A percentile compares a stretch with the other conserved stretches of the same genome.
Conservation (phyloP, 345 rosid genomes). For the Populus nigra region DNA sequence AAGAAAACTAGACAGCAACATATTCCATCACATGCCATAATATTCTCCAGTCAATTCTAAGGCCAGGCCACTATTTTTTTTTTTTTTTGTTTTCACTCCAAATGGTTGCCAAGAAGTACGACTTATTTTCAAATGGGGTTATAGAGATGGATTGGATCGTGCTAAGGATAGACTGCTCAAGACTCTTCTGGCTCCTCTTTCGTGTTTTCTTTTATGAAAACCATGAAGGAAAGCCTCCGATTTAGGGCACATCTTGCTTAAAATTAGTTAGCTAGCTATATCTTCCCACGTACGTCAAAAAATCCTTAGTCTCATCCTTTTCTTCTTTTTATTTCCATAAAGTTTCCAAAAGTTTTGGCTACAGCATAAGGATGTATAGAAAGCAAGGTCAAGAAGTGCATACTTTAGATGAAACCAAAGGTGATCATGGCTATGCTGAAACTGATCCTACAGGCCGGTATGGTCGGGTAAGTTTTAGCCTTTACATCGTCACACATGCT, state of each 20-base stretch:
- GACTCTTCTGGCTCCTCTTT: conserved; percentile 35
- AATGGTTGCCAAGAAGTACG: conserved; percentile 21
- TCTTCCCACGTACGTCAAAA: no score
- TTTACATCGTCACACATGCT: not conserved
- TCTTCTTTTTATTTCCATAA: not conserved
- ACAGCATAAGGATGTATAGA: conserved; percentile 22
- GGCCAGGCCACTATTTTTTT: not conserved
- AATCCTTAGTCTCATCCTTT: not conserved
- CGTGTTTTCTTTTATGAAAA: conserved; percentile 41
- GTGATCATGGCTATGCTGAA: conserved; percentile 25
- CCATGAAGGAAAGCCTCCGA: conserved; percentile 39
- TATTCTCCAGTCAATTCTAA: conserved; percentile 9
- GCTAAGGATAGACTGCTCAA: conserved; percentile 32
- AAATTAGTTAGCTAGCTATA: not conserved
- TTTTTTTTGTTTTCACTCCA: not conserved
- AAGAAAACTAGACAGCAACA: no score
- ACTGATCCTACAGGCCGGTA: conserved; percentile 53
- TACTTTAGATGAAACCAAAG: conserved; percentile 15
- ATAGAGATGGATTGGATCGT: conserved; percentile 36
- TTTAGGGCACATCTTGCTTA: not conserved
- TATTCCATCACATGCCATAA: not conserved
- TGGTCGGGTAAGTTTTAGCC: conserved; percentile 42
- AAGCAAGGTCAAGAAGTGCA: conserved; percentile 16
- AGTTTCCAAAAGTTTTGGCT: not conserved
- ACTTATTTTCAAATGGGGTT: conserved; percentile 20